phyloP scores from a whole-genome alignment of 495 filamentous ascomycete genomes.

The Cercophora sp. region DNA sequence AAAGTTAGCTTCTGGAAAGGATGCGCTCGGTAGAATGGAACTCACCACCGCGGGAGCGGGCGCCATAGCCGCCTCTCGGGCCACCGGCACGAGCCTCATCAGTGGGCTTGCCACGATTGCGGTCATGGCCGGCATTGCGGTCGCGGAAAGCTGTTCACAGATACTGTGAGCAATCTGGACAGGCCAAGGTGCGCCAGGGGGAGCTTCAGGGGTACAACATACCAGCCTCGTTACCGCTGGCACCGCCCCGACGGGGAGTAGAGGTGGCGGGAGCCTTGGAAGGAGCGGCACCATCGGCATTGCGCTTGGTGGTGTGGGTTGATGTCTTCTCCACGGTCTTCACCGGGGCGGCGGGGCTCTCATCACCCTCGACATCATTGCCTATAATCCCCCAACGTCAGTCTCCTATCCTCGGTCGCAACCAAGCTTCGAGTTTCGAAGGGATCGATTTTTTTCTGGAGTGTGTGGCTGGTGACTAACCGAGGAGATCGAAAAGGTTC shows the following conservation, averaged over 20 bases:
- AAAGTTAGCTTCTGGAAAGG: no score
- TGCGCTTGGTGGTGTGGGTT: conserved; percentile 80
- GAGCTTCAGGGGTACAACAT: conserved; percentile 15
- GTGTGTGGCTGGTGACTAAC: conserved; percentile 41
- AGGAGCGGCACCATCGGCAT: conserved; percentile 71
- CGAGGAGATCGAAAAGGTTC: conserved; percentile 88
- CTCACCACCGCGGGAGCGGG: conserved; percentile 58
- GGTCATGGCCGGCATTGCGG: conserved; percentile 72
- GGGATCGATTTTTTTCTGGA: conserved; percentile 6
- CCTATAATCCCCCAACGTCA: conserved; percentile 47
- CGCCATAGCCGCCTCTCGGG: conserved; percentile 49
- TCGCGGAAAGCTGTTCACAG: conserved; percentile 76
- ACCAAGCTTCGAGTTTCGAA: neutral
- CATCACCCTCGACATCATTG: conserved; percentile 82
- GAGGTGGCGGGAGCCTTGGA: conserved; percentile 40
- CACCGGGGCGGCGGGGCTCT: conserved; percentile 70
- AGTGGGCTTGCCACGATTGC: conserved; percentile 77
- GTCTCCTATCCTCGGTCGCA: neutral
- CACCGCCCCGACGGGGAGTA: conserved; percentile 53
- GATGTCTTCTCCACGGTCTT: conserved; percentile 83
- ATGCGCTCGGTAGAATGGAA: no score
- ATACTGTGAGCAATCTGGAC: no score
- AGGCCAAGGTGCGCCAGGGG: no score
- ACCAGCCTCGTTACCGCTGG: conserved; percentile 80
- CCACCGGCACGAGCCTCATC: conserved; percentile 61